Evolutionary conservation across 768 basidiomycete species (phyloP), one percentile per base, ranked within the genome.

Genomic region (Rhizopogon salebrosus): DNA sequence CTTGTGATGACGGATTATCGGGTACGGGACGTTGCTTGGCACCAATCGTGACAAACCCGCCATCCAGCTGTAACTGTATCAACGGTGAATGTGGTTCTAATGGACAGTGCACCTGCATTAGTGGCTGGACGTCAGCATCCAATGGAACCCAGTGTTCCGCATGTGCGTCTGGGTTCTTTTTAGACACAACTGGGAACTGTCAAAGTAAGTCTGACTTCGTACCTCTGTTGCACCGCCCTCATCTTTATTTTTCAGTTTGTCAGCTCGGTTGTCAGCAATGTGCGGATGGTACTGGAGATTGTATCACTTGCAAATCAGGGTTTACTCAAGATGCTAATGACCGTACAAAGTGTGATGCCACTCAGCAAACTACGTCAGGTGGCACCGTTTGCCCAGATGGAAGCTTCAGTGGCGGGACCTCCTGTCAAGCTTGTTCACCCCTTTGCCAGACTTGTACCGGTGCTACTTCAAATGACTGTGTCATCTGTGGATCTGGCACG

Each of bases 91-190:
- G 92, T 66, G 78, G 78, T 1, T 57, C 77, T 0, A 78, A 79
- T 52, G 84, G 87, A 0, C 80, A 85, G 55, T 93, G 92, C 61
- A 67, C 78, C 4, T 95, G 92, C 64, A 84, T 85, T 58, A 64
- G 82, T 0, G 92, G 92, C 0, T 95, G 87, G 86, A 80, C 80
- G 2, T 78, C 80, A 0, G 83, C 77, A 1, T 70, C 72, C 42
- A 85, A 89, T 59, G 89, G 90, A 6, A 91, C 87, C 0, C 78
- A 82, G 11, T 95, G 92, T 64, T 81, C 87, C 10, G 74, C 80
- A 49, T 95, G 92, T 62, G 77, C 80, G 1, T 54, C 74, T 16
- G 92, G 91, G 0, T 94, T 89, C 69, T 95, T 89, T 75, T 72
- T 82, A 39, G 75, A 76, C 35, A 76, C 79, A 0, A 79, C 72